Base-by-base conservation (phyloP, 140 eudicot genomes). In the Stevia rebaudiana region DNA sequence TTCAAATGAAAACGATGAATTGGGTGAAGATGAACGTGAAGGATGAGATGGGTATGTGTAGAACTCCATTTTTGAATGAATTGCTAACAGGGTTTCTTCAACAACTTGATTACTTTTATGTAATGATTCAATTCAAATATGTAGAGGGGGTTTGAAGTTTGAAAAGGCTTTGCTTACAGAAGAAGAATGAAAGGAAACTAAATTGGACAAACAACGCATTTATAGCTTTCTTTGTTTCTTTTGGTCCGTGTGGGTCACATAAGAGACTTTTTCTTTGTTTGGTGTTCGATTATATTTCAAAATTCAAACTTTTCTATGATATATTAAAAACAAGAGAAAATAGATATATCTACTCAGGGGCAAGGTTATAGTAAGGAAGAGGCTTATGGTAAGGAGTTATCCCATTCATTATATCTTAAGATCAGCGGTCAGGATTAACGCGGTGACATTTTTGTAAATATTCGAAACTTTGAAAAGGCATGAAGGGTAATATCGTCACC, bases 31-130 rank as follows among this genome's bases (percentile, higher is more conserved):
- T 1, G 80, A 74, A 18, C 76, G 73, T 46, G 74, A 30, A 59
- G 84, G 47, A 71, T 36, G 91, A 78, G 95, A 91, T 43, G 92
- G 88, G 80, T 82, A 79, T 12, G 94, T 55, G 53, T 70, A 81
- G 58, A 87, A 82, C 71, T 83, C 96, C 98, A 91, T 91, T n/a
- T 3, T 50, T 40, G 65, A 49, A 68, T 43, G 5, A n/a, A 5
- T 28, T n/a, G 36, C 21, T 13, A 54, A n/a, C 11, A 44, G 17
- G 56, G 22, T 8, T 50, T 52, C 21, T 17, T 23, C 22, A 30
- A 70, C 30, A 46, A 8, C 8, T 47, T 23, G 12, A 15, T 42
- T n/a, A 16, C 33, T 17, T 31, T n/a, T 40, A 11, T 44, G 6
- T 15, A n/a, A 8, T 21, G 57, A 23, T 22, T n/a, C n/a, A 25